phyloP scores from a whole-genome alignment of 2,329 filamentous ascomycete genomes.

The Stemphylium lycopersici region DNA sequence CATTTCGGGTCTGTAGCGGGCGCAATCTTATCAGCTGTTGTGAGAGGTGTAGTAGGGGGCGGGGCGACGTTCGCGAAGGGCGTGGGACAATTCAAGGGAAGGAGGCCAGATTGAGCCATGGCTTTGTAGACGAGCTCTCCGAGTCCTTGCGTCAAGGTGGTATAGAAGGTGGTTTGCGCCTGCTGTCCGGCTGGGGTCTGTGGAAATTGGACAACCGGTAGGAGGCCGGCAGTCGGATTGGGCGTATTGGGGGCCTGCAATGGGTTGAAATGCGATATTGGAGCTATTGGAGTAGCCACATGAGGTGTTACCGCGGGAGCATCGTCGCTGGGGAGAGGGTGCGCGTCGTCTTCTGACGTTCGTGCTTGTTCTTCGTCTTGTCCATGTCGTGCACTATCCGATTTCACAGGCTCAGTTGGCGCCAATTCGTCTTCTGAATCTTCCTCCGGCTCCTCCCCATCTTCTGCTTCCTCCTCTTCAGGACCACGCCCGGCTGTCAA shows the following conservation, averaged over 20 bases:
- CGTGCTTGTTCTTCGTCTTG: background rate
- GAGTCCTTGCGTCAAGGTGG: conserved; percentile 30
- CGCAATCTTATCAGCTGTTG: conserved; percentile 16
- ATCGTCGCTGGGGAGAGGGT: background rate
- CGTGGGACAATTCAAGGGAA: conserved; percentile 14
- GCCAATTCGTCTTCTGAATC: conserved; percentile 42
- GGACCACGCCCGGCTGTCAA: conserved; percentile 40
- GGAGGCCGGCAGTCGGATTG: conserved; percentile 24
- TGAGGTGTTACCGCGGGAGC: background rate
- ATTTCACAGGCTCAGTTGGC: conserved; percentile 22
- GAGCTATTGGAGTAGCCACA: background rate
- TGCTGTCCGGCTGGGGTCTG: conserved; percentile 40
- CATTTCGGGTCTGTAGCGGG: conserved; percentile 38
- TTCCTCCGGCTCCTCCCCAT: conserved; percentile 22
- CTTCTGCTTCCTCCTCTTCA: conserved; percentile 47
- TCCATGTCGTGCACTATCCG: conserved; percentile 4
- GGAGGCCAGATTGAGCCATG: conserved; percentile 17
- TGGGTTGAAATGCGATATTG: conserved; percentile 1
- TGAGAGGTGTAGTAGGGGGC: conserved; percentile 9
- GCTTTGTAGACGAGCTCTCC: conserved; percentile 34
- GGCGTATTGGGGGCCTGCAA: conserved; percentile 20
- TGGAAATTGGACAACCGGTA: conserved; percentile 35
- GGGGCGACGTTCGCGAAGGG: conserved; percentile 6
- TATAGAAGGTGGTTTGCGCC: conserved; percentile 34
- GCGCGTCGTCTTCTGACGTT: background rate